Conservation (phyloP, 2,329 filamentous ascomycete species). For the Phaeoacremonium minimum region DNA sequence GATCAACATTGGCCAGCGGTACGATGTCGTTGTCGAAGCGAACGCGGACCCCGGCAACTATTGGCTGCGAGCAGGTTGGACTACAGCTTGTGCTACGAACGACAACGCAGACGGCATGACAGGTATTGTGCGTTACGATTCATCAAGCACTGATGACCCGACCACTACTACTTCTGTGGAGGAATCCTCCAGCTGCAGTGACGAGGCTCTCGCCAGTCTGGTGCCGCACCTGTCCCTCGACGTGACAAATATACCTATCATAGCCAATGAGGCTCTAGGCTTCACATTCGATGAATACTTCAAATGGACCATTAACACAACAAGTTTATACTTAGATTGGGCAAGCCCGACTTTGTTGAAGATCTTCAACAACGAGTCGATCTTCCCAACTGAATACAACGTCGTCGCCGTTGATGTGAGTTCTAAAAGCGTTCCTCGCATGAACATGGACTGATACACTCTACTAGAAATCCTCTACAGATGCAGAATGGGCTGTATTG, state of each 20-base stretch:
- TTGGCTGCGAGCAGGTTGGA: slow-evolving; percentile 17
- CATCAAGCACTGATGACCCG: slow-evolving; percentile 8
- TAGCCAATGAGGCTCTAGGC: slow-evolving; percentile 3
- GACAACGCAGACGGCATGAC: slow-evolving; percentile 10
- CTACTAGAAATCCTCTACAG: slow-evolving; percentile 6
- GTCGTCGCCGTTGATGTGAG: slow-evolving; percentile 10
- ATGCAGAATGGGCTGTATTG: slow-evolving; percentile 18
- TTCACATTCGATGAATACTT: slow-evolving; percentile 7
- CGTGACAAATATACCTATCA: slow-evolving; percentile 8
- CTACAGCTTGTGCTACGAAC: slow-evolving; percentile 12
- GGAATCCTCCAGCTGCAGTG: slow-evolving; percentile 13
- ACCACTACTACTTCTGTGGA: slow-evolving; percentile 4
- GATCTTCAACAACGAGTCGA: slow-evolving; percentile 1
- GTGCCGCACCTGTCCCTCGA: slow-evolving; percentile 17
- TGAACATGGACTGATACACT: neutral
- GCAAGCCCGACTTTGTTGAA: slow-evolving; percentile 10
- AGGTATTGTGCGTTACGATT: slow-evolving; percentile 20
- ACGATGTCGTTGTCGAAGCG: slow-evolving; percentile 12
- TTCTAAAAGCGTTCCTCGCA: neutral
- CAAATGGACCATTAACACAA: slow-evolving; percentile 18
- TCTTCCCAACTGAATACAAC: slow-evolving; percentile 12
- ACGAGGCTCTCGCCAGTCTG: slow-evolving; percentile 16
- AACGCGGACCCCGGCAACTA: slow-evolving; percentile 10
- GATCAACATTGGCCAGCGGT: slow-evolving; percentile 35
- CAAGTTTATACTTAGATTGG: slow-evolving; percentile 17